A percentile compares a stretch with the other conserved stretches of the same genome.
Evolutionary conservation across 2,329 filamentous ascomycete genomes (phyloP).

Genomic region (Xylaria digitata): DNA sequence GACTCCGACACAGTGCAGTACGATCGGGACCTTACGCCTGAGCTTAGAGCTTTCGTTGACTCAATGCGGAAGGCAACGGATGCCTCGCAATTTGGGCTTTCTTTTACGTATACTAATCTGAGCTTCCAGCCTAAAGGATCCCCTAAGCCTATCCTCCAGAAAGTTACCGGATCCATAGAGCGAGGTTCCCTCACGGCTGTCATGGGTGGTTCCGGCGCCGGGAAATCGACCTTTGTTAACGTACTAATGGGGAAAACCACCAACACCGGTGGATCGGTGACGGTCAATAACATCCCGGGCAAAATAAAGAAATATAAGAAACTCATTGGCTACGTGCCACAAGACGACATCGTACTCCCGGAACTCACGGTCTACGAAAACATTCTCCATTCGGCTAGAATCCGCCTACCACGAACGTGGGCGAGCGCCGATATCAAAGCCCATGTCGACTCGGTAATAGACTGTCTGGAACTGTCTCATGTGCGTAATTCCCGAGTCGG

Average conservation of each 20-base stretch:
- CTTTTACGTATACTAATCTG: constrained; percentile 64
- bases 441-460: constrained; percentile 67
- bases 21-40: constrained; percentile 50
- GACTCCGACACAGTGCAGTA: constrained; percentile 45
- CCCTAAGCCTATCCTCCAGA: constrained; percentile 60
- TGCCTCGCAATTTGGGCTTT: constrained; percentile 63
- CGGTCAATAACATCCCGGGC: constrained; percentile 63
- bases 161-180: constrained; percentile 66
- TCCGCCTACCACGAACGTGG: constrained; percentile 65
- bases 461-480: constrained; percentile 64
- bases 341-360: constrained; percentile 69
- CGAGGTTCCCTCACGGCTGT: constrained; percentile 66
- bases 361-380: constrained; percentile 72
- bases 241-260: constrained; percentile 69
- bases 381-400: constrained; percentile 67
- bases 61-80: constrained; percentile 65
- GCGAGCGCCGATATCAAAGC: constrained; percentile 59
- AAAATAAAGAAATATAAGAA: constrained; percentile 66
- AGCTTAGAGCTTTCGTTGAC: constrained; percentile 62
- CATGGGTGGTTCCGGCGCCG: constrained; percentile 70
- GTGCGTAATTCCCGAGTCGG: constrained; percentile 65
- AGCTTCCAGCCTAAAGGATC: constrained; percentile 60
- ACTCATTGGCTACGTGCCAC: constrained; percentile 70
- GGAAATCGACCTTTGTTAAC: constrained; percentile 70
- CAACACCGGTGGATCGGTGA: constrained; percentile 61